Evolutionary conservation across 139 green algal species (phyloP).

Genomic region (Helicosporidium sp.): DNA sequence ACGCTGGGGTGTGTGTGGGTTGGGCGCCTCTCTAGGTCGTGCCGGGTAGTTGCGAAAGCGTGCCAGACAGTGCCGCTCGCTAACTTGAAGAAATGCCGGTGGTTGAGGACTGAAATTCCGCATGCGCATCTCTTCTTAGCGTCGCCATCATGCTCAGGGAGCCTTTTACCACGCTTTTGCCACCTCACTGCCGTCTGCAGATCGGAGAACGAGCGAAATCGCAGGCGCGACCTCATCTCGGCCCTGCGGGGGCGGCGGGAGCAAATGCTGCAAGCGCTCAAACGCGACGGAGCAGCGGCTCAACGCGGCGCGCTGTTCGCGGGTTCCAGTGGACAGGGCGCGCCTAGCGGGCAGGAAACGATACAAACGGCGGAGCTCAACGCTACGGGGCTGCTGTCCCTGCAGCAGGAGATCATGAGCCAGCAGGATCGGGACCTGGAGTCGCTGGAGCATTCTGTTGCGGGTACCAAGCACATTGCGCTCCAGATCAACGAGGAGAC

Average conservation of each 20-base stretch:
- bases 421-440: conserved; percentile 55
- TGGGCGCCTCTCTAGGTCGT: neutral
- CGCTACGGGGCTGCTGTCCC: conserved; percentile 32
- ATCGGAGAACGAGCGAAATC: conserved; percentile 61
- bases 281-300: too few relatives aligned
- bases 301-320: conserved; percentile 18
- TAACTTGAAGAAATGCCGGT: too few relatives aligned
- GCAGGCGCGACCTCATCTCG: conserved; percentile 47
- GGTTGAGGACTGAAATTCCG: too few relatives aligned
- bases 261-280: conserved; percentile 46
- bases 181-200: conserved; percentile 25
- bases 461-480: conserved; percentile 61
- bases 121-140: too few relatives aligned
- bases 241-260: conserved; percentile 45
- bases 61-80: too few relatives aligned
- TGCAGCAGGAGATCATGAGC: conserved; percentile 53
- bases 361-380: conserved; percentile 51
- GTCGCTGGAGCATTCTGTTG: conserved; percentile 48
- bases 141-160: too few relatives aligned
- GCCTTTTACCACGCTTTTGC: too few relatives aligned
- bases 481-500: conserved; percentile 77
- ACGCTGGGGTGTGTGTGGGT: too few relatives aligned
- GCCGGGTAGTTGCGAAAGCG: too few relatives aligned
- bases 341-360: conserved; percentile 25
- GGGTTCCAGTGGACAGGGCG: neutral